Conservation (phyloP, 2,329 filamentous ascomycete species). For the Myriangium duriaei region DNA sequence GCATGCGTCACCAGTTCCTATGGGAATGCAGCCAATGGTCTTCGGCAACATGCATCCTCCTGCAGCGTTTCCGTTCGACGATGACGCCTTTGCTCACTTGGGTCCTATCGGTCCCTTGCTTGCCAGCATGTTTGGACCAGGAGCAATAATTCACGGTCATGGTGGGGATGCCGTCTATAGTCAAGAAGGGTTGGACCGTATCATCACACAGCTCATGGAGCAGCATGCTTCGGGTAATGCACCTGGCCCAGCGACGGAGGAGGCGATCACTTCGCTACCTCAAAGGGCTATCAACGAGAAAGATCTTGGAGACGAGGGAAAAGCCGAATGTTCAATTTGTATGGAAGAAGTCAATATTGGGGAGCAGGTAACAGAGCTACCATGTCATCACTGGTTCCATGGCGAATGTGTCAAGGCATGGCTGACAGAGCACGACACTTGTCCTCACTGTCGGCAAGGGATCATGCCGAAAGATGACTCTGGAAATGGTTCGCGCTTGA, state of each 20-base stretch:
- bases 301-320: conserved; percentile 55
- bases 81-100: conserved; percentile 16
- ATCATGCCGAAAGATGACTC: conserved; percentile 29
- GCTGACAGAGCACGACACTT: conserved; percentile 85
- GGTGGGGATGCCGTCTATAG: conserved; percentile 78
- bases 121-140: conserved; percentile 31
- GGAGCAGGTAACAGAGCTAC: conserved; percentile 62
- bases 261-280: conserved; percentile 60
- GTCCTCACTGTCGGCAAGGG: conserved; percentile 61
- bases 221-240: conserved; percentile 64
- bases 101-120: conserved; percentile 34
- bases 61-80: conserved; percentile 2
- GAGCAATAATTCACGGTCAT: conserved; percentile 24
- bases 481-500: conserved; percentile 13
- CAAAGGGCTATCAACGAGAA: conserved; percentile 53
- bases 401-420: conserved; percentile 68
- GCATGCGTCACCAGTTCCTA: no score
- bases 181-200: conserved; percentile 79
- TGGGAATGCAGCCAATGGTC: no score
- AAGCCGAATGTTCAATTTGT: conserved; percentile 81
- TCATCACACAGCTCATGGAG: conserved; percentile 82
- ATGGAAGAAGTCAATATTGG: conserved; percentile 70
- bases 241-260: conserved; percentile 65
- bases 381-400: conserved; percentile 92
- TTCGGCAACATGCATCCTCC: no score